A percentile compares a stretch with the other conserved stretches of the same genome.
Conservation (phyloP, 1,284 basidiomycete genomes). For the Naganishia cerealis region DNA sequence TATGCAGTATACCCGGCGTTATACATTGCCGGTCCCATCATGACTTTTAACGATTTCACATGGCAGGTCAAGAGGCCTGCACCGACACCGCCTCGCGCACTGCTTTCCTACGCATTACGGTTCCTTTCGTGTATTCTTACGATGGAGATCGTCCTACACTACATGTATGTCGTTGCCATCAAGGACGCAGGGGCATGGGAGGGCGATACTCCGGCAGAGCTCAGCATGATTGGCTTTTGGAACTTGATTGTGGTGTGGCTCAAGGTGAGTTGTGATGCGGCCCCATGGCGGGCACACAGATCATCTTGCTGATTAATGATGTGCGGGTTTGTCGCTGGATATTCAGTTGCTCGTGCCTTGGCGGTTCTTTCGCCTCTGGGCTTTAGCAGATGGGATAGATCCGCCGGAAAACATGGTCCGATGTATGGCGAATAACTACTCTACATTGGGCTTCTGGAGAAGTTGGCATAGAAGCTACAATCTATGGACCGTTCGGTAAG, state of each 20-base stretch:
- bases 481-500: slow-evolving; percentile 86
- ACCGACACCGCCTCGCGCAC: slow-evolving; percentile 52
- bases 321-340: no score
- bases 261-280: slow-evolving; percentile 63
- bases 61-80: slow-evolving; percentile 72
- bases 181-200: slow-evolving; percentile 71
- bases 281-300: slow-evolving; percentile 13
- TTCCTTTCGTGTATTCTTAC: slow-evolving; percentile 72
- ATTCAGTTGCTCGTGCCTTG: slow-evolving; percentile 86
- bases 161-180: slow-evolving; percentile 95
- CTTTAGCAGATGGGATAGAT: slow-evolving; percentile 82
- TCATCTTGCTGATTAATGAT: background rate
- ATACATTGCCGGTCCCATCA: slow-evolving; percentile 93
- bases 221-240: slow-evolving; percentile 96
- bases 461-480: slow-evolving; percentile 97
- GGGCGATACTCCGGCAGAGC: slow-evolving; percentile 72
- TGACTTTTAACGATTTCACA: slow-evolving; percentile 92
- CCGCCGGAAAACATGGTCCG: slow-evolving; percentile 98
- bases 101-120: slow-evolving; percentile 65
- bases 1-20: slow-evolving; percentile 88
- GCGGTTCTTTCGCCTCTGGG: slow-evolving; percentile 97
- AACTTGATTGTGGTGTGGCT: slow-evolving; percentile 95
- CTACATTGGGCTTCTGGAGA: slow-evolving; percentile 88
- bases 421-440: slow-evolving; percentile 98
- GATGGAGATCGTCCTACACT: slow-evolving; percentile 90